Evolutionary conservation across 805 yeast species (phyloP), one percentile per base, ranked within the genome.

Genomic region (baker's yeast (Saccharomyces cerevisiae)): DNA sequence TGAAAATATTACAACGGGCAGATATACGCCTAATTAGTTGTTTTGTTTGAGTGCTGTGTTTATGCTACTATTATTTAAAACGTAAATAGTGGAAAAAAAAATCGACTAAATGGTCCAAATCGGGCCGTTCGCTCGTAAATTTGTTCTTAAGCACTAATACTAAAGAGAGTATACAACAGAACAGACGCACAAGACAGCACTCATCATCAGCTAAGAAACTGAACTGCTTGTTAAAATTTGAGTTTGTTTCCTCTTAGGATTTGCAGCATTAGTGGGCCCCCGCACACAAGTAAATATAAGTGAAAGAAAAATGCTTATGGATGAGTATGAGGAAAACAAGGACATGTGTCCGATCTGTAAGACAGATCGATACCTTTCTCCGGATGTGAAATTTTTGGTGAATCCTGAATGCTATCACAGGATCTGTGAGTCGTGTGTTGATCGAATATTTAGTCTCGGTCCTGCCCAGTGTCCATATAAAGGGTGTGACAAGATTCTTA

Each of bases 331-430:
- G 53, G 85, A 80, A 53, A 66, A 79, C 52, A 76, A 77, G 75
- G 96, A 89, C 70, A 86, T 91, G 83, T 94, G 99, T 76, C 98
- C 98, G 30, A 89, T 94, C 64, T 94, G 99, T 77, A 89, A 92
- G 72, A 89, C 97, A 49, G 96, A 92, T 71, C 76, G 91, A 68
- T 94, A 94, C 70, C 77, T 94, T 57, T 89, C 96, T 48, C 98
- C 98, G 27, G 89, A 91, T 61, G 87, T 94, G 85, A 83, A 79
- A 60, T 92, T 94, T 67, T 80, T 92, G 53, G 90, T 94, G 59
- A 94, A 94, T 64, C 96, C 98, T 0, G 99, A 94, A 70, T 94
- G 99, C 72, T 94, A 94, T 68, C 99, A 94, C 68, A 92, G 89
- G 76, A 92, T 94, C 70, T 94, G 99, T 73, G 97, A 87, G 62